A percentile compares a stretch with the other conserved stretches of the same genome.
Conservation (phyloP, 352 stramenopile species). For the Phytophthora pisi region DNA sequence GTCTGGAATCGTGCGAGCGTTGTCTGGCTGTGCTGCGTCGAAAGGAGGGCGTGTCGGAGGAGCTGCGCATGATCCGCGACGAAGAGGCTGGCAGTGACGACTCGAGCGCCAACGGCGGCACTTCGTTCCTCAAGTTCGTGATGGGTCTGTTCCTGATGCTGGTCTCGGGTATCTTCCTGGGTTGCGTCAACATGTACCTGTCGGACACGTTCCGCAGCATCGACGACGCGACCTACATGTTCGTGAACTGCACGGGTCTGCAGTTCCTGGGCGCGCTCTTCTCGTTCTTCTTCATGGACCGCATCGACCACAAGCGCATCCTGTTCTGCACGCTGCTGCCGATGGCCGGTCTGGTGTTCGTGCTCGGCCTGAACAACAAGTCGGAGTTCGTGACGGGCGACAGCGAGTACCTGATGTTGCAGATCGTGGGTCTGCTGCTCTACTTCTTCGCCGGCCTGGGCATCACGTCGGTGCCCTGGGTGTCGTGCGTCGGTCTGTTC, state of each 20-base stretch:
- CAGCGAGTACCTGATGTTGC: constrained; percentile 67
- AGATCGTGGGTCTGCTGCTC: constrained; percentile 66
- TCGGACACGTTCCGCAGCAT: constrained; percentile 64
- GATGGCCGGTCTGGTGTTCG: constrained; percentile 46
- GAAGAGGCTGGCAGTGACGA: constrained; percentile 57
- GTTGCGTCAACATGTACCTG: constrained; percentile 79
- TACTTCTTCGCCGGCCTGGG: constrained; percentile 86
- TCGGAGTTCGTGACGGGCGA: constrained; percentile 57
- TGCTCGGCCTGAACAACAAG: constrained; percentile 67
- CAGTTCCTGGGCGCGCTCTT: constrained; percentile 78
- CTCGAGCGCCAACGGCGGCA: constrained; percentile 33
- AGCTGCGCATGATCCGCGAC: constrained; percentile 80
- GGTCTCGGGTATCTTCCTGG: constrained; percentile 66
- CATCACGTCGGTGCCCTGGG: constrained; percentile 74
- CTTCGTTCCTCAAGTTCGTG: constrained; percentile 65
- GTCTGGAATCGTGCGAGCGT: constrained; percentile 73
- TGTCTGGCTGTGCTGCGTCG: constrained; percentile 75
- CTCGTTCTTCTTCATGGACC: constrained; percentile 89
- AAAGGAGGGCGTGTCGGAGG: constrained; percentile 75
- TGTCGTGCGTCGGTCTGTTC: constrained; percentile 78
- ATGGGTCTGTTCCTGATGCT: constrained; percentile 74
- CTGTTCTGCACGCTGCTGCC: constrained; percentile 73
- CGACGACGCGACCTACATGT: constrained; percentile 74
- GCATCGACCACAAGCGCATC: constrained; percentile 76
- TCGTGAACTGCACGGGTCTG: constrained; percentile 74